Percentiles rank a stretch among this genome's conserved stretches.
Conservation (phyloP, 768 basidiomycete species). For the Podaxis sp. region DNA sequence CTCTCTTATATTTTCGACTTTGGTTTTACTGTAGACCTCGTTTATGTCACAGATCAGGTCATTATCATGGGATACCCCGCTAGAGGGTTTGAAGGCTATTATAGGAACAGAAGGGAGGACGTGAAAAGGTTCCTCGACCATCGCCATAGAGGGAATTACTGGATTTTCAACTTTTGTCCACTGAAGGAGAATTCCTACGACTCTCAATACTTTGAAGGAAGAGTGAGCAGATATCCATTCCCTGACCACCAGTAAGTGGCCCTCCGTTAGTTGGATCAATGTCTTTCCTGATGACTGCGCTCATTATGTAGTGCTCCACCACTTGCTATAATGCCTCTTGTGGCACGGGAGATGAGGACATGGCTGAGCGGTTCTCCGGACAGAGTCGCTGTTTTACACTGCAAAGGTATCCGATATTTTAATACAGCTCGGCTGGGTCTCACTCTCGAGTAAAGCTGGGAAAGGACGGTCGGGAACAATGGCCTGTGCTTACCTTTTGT, state of each 20-base stretch:
- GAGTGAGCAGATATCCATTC: conserved; percentile 83
- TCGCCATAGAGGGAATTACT: conserved; percentile 71
- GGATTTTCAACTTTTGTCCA: conserved; percentile 90
- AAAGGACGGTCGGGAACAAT: conserved; percentile 86
- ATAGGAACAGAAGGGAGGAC: conserved; percentile 75
- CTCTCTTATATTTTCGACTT: not conserved
- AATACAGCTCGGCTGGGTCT: not conserved
- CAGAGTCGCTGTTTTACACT: conserved; percentile 78
- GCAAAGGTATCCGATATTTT: conserved; percentile 59
- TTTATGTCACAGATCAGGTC: conserved; percentile 68
- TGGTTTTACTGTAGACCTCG: conserved; percentile 37
- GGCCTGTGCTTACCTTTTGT: conserved; percentile 77
- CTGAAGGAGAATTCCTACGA: conserved; percentile 77
- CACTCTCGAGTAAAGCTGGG: conserved; percentile 41
- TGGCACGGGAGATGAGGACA: conserved; percentile 65
- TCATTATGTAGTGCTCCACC: conserved; percentile 59
- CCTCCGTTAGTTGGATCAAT: conserved; percentile 10
- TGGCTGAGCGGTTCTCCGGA: conserved; percentile 68
- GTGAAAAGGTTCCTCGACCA: conserved; percentile 71
- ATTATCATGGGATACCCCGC: conserved; percentile 88
- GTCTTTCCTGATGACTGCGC: not conserved
- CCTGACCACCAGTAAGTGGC: conserved; percentile 80
- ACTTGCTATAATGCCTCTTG: conserved; percentile 65
- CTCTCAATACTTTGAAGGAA: conserved; percentile 58
- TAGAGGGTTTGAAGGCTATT: conserved; percentile 69